Evolutionary conservation across 2,329 filamentous ascomycete genomes (phyloP).

Genomic region (Colletotrichum sojae): DNA sequence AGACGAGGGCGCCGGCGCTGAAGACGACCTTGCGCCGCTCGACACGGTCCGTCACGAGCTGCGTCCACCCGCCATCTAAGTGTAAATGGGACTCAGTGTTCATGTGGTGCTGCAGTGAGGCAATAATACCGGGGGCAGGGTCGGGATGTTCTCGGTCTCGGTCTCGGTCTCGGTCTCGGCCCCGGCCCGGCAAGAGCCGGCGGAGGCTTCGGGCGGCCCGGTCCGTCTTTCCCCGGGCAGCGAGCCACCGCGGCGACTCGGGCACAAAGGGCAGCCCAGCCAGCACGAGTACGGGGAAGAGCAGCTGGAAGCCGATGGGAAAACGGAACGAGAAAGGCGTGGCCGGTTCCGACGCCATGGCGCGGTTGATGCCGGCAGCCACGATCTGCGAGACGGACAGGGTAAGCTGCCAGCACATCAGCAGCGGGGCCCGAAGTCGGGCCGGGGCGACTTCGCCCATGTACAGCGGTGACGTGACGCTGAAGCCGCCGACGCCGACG

Average conservation of each 20-base stretch:
- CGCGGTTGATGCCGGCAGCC: conserved; percentile 31
- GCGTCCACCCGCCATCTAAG: conserved; percentile 43
- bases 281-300: not conserved
- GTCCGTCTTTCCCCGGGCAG: not conserved
- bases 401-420: conserved; percentile 7
- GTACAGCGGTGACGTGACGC: conserved; percentile 54
- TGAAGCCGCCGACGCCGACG: conserved; percentile 54
- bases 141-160: conserved; percentile 17
- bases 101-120: too few species aligned
- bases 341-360: too few species aligned
- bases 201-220: not conserved
- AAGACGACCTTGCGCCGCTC: conserved; percentile 61
- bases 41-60: conserved; percentile 55
- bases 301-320: not conserved
- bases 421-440: conserved; percentile 14
- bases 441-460: conserved; percentile 47
- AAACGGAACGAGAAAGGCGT: not conserved
- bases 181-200: not conserved
- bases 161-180: too few species aligned
- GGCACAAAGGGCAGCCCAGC: not conserved
- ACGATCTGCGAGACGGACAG: conserved; percentile 30
- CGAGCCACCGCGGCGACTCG: not conserved
- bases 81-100: too few species aligned
- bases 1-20: conserved; percentile 56
- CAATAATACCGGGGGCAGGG: conserved; percentile 44